Base-by-base conservation (phyloP, 805 yeast species). In the Candida adriatica region DNA sequence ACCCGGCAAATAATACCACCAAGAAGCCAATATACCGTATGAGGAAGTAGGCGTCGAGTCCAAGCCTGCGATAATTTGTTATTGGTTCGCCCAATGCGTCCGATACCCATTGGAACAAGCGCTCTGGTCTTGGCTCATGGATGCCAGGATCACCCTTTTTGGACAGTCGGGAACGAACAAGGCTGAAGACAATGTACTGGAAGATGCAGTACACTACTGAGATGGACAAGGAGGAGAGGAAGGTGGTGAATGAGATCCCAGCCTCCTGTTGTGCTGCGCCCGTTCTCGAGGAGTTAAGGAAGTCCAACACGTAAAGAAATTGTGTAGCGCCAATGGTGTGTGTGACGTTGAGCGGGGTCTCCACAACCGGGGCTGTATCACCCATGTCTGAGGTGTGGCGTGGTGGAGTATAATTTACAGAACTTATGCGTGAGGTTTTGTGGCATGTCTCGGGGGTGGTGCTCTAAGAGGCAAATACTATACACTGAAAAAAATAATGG, bases 31-130 rank as follows among this genome's bases (percentile, higher is more conserved):
- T 47, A 44, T 70, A 84, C 30, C 95, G 54, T 3, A 84, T 45
- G 41, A 83, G 79, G 47, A 79, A 77, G 50, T 79, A 84, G 0
- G 87, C 75, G 52, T 86, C 95, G 6, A 83, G 50, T 0, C 95
- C 94, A 38, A 69, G 56, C 6, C 61, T 53, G 17, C 64, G 48
- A 43, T 73, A 77, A 18, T 60, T 56, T 7, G 62, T 59, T 5
- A 72, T 57, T 2, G 65, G 62, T 14, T 55, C 49, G 7, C 48
- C 39, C 18, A 72, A 33, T 0, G 70, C 59, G 0, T 73, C 69
- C 5, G 45, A 26, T 2, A 79, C 39, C 90, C 90, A 83, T 4
- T 63, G 62, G 18, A 77, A 61, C n/a, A 70, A 53, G 0, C 72
- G 69, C 10, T 56, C 48, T 2, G 62, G 25, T 7, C 15, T 7